A percentile compares a stretch with the other conserved stretches of the same genome.
These are phyloP conservation scores for Heterobasidion irregulare DNA, from an alignment of 1,284 basidiomycete species.

Conservation along the genomic window DNA sequence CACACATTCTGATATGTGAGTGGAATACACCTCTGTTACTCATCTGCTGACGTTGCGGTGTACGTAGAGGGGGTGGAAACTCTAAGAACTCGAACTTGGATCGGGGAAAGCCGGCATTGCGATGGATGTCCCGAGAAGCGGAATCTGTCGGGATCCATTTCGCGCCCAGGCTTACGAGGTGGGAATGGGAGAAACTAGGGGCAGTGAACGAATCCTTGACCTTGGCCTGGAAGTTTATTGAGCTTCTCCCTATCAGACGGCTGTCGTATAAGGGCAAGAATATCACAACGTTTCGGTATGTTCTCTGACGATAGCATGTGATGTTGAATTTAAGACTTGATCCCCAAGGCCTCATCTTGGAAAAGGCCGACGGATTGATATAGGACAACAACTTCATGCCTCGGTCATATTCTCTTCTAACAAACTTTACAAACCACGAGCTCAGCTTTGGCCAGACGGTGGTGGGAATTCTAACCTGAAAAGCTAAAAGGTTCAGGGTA, in stretches of 20 bases:
- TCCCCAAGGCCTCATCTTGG: background rate
- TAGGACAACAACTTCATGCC: background rate
- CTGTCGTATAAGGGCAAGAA: constrained; percentile 16
- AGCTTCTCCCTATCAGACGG: constrained; percentile 20
- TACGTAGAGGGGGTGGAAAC: constrained; percentile 14
- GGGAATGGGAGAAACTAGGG: background rate
- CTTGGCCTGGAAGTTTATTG: constrained; percentile 13
- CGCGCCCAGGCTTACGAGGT: background rate
- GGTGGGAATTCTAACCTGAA: too few species aligned
- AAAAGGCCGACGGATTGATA: background rate
- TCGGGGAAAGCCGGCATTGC: constrained; percentile 4
- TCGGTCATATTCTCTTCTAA: background rate
- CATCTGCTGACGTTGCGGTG: background rate
- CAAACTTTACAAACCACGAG: background rate
- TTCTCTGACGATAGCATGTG: background rate
- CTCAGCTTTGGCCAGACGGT: background rate
- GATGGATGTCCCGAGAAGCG: constrained; percentile 15
- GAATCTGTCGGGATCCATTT: constrained; percentile 5
- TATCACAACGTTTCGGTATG: constrained; percentile 3
- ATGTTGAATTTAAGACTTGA: background rate
- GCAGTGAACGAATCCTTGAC: constrained; percentile 15
- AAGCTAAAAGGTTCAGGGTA: too few species aligned
- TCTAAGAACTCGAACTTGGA: constrained; percentile 9
- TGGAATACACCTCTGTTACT: background rate
- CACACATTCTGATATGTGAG: constrained; percentile 18